Evolutionary conservation across 1,284 basidiomycete genomes (phyloP), one percentile per base, ranked within the genome.

Genomic region (Cerrena zonata): DNA sequence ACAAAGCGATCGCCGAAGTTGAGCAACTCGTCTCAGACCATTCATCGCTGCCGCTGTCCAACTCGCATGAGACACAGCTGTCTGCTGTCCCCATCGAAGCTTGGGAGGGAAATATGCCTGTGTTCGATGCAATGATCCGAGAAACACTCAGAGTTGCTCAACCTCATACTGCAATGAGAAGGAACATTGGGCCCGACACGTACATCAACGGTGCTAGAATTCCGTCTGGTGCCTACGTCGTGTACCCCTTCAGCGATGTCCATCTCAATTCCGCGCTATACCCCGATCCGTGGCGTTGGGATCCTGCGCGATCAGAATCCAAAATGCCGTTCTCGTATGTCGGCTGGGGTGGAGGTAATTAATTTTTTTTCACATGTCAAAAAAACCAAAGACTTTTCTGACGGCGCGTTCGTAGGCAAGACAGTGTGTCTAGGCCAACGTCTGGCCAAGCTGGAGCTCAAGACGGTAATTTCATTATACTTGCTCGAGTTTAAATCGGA

Each of bases 211-310:
- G 78, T 48, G 82, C 79, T 64, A 67, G 74, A 21, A 76, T 88
- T 26, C 84, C 84, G 27, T 78, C 79, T 13, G 86, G 84, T 49
- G 77, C 82, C 48, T 87, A 84, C 61, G 76, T 86, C 48, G 73
- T 87, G 46, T 89, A 88, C 67, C 86, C 85, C 41, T 86, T 86
- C 66, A 82, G 80, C 62, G 83, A 86, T 61, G 81, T 86, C 26
- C 86, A 89, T 66, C 76, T 89, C 43, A 75, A 87, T 65, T 71
- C 79, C 34, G 72, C 75, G 54, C 63, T 89, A 25, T 89, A 88
- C 64, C 77, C 79, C 34, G 76, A 87, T 61, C 86, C 86, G 37
- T 85, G 82, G 82, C 77, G 69, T 57, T 89, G 86, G 61, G 80
- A 87, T 67, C 86, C 86, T 40, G 72, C 65, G 41, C 73, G 84